Evolutionary conservation across 2,329 filamentous ascomycete genomes (phyloP).

Genomic region (Blastomyces silverae): DNA sequence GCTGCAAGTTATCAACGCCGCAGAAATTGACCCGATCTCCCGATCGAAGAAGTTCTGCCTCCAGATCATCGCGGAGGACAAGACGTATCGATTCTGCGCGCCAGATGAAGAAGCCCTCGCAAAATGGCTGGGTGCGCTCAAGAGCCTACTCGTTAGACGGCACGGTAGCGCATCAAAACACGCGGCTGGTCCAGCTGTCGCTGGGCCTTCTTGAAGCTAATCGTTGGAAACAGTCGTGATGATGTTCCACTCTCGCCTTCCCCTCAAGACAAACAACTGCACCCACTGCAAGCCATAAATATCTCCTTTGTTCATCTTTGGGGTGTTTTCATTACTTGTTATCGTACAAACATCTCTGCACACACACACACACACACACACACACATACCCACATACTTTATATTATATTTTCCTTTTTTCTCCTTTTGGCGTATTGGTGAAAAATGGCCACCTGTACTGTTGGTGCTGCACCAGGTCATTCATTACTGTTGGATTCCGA

Average conservation of each 20-base stretch:
- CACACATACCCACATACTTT: not conserved
- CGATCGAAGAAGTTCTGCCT: conserved; percentile 79
- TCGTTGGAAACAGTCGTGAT: not conserved
- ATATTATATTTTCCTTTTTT: not conserved
- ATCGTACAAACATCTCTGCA: not conserved
- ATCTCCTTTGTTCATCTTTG: conserved; percentile 1
- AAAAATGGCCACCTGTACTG: not conserved
- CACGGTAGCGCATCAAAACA: not conserved
- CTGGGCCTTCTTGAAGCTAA: conserved; percentile 1
- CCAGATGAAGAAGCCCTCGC: conserved; percentile 74
- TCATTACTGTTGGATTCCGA: not conserved
- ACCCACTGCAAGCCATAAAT: not conserved
- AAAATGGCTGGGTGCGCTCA: conserved; percentile 81
- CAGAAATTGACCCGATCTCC: conserved; percentile 84
- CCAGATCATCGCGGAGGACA: conserved; percentile 91
- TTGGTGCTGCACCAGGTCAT: not conserved
- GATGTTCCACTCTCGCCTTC: conserved; percentile 6
- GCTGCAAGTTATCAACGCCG: conserved; percentile 73
- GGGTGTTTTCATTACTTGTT: too few relatives aligned
- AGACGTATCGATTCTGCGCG: conserved; percentile 69
- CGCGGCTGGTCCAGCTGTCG: conserved; percentile 2
- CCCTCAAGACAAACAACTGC: not conserved
- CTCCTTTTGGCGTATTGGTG: not conserved
- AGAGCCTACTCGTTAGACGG: conserved; percentile 52
- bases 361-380: not conserved